Evolutionary conservation across 2,329 filamentous ascomycete species (phyloP).

Genomic region (Ophiostoma sp.): DNA sequence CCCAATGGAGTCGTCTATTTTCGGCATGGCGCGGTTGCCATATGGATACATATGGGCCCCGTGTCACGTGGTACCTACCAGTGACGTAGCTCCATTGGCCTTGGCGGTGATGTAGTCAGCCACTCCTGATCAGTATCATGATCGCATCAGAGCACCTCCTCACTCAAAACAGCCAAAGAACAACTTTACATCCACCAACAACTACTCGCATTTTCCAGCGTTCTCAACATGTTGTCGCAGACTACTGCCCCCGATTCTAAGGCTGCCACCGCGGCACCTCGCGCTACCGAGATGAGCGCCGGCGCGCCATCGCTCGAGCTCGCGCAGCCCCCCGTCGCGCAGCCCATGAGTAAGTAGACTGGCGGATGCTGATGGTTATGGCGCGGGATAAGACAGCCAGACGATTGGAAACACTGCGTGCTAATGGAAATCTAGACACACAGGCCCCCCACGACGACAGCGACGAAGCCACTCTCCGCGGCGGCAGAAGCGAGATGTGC

Average conservation of each 20-base stretch:
- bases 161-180: background rate
- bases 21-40: background rate
- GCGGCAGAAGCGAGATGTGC: constrained; percentile 29
- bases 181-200: background rate
- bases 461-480: constrained; percentile 17
- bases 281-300: background rate
- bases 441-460: constrained; percentile 15
- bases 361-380: background rate
- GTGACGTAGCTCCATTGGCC: background rate
- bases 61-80: background rate
- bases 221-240: background rate
- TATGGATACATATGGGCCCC: background rate
- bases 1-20: background rate
- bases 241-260: background rate
- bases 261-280: background rate
- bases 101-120: background rate
- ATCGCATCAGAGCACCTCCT: background rate
- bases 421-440: background rate
- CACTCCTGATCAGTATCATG: constrained; percentile 5
- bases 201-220: background rate
- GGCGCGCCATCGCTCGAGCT: constrained; percentile 10
- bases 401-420: background rate
- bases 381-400: too few relatives aligned
- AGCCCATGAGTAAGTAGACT: constrained; percentile 18
- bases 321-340: constrained; percentile 10